Percentiles rank a stretch among this genome's conserved stretches.
Conservation (phyloP, 768 basidiomycete species). For the Trichaptum fuscoviolaceum region DNA sequence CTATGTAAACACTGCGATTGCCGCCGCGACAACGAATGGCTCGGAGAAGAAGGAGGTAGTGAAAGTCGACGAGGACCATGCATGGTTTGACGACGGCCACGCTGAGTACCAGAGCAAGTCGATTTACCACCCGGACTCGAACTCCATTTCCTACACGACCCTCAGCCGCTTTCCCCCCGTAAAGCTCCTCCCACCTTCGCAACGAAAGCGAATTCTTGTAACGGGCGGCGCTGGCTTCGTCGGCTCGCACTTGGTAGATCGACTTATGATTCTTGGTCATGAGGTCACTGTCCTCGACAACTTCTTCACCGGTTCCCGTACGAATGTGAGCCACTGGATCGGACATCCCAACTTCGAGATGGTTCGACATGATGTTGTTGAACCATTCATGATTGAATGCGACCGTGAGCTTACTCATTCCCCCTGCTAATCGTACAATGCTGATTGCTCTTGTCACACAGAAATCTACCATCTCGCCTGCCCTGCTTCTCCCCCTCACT, state of each 20-base stretch:
- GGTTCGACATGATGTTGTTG: constrained; percentile 94
- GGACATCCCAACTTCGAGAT: constrained; percentile 99
- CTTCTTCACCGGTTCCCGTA: constrained; percentile 97
- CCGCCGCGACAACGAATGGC: constrained; percentile 22
- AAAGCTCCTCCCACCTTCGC: constrained; percentile 69
- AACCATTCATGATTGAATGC: constrained; percentile 98
- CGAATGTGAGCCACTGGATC: constrained; percentile 93
- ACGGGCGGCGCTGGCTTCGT: constrained; percentile 99
- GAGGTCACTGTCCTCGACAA: constrained; percentile 97
- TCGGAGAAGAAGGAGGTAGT: constrained; percentile 30
- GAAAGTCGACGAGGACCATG: constrained; percentile 40
- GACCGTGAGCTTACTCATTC: constrained; percentile 62
- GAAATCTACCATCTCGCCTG: constrained; percentile 99
- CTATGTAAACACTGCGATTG: constrained; percentile 47
- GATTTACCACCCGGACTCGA: constrained; percentile 73
- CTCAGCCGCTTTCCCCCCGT: constrained; percentile 92
- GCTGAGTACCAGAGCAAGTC: constrained; percentile 74
- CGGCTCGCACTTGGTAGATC: constrained; percentile 95
- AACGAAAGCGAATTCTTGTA: constrained; percentile 86
- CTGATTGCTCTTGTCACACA: constrained; percentile 25
- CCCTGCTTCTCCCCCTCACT: constrained; percentile 95
- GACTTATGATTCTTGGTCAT: constrained; percentile 96
- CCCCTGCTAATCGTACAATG: constrained; percentile 11
- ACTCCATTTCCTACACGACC: constrained; percentile 88
- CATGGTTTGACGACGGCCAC: constrained; percentile 45